Base-by-base conservation (phyloP, 1,139 yeast species). In the Sugiyamaella xylanicola region DNA sequence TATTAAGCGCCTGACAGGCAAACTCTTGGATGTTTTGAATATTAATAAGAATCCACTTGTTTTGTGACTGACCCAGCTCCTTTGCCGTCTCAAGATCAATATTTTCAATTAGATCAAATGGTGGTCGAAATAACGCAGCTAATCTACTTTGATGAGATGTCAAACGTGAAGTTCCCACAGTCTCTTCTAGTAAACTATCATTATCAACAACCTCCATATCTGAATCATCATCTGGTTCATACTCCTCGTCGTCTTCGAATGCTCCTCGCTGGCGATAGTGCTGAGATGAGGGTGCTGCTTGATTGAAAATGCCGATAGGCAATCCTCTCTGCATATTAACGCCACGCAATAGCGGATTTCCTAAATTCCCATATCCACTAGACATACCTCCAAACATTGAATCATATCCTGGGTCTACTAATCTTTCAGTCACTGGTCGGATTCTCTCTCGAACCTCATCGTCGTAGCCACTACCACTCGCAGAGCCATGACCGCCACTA, bases 121-220 rank as follows among this genome's bases (percentile, higher is more conserved):
- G 99, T 0, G 99, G 99, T 59, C 95, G 77, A 72, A 92, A 93
- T 39, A 93, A 75, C 59, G 80, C 80, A 3, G 97, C 97, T 54
- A 93, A 75, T 55, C 95, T 76, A 58, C 83, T 73, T 66, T 87
- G 95, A 15, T 88, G 84, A 7, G 82, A 76, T 0, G 87, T 80
- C 65, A 83, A 66, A 1, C 63, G 63, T 4, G 65, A 61, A 11
- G 61, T 50, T 7, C 67, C 66, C 9, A 63, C 65, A 1, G 65
- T 56, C 15, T 53, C 61, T 35, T 55, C 55, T 49, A 66, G 48
- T 21, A 65, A 60, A 16, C 60, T 61, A 51, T 51, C 53, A 19
- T 58, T 65, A 20, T 63, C 66, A 36, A 66, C 70, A 13, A 51
- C 48, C 17, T 49, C 53, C 45, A 53, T 48, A n/a, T 55, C 63